Evolutionary conservation across 208 protist genomes (phyloP), one percentile per base, ranked within the genome.

Genomic region (Crithidia expoeki): DNA sequence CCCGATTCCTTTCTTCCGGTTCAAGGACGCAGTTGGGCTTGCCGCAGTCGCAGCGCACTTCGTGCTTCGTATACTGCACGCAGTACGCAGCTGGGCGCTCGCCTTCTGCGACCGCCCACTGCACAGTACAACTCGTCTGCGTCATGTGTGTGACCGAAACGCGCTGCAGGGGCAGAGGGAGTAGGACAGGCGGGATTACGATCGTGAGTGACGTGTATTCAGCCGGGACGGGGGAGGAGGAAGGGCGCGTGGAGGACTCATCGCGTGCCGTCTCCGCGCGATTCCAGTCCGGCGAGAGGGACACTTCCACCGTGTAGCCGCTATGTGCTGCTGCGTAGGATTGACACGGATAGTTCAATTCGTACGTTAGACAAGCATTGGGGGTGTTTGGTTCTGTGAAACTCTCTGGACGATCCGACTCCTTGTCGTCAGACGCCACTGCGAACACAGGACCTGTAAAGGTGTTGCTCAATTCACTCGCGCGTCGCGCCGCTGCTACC

Each of bases 281-380:
- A 38, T 38, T n/a, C 64, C 64, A 70, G 19, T 60, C 21, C 1
- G 50, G 52, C 21, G 32, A 25, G 17, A 70, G 64, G 0, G 32
- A 2, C 64, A 70, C 64, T 9, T 52, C 56, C 21, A 56, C 52
- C 11, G 50, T 52, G 36, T 70, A 70, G 7, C 52, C 64, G 19
- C 25, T 28, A 16, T 70, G 64, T 19, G 64, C 50, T 1, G 64
- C 64, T 9, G 52, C 52, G 52, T 59, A 52, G 9, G 34, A 40
- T 2, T 17, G 28, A 17, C 53, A 70, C 9, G 50, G 53, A 9
- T 30, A 36, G 12, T 21, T 19, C 16, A 70, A 42, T 52, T 70
- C 64, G 53, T 70, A 70, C 30, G 53, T 46, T 19, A 70, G 42
- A 40, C 51, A 70, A 34, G 33, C 64, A 19, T 21, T 14, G 2